Evolutionary conservation across 2,329 filamentous ascomycete genomes (phyloP).

Genomic region (Didymella glomerata): DNA sequence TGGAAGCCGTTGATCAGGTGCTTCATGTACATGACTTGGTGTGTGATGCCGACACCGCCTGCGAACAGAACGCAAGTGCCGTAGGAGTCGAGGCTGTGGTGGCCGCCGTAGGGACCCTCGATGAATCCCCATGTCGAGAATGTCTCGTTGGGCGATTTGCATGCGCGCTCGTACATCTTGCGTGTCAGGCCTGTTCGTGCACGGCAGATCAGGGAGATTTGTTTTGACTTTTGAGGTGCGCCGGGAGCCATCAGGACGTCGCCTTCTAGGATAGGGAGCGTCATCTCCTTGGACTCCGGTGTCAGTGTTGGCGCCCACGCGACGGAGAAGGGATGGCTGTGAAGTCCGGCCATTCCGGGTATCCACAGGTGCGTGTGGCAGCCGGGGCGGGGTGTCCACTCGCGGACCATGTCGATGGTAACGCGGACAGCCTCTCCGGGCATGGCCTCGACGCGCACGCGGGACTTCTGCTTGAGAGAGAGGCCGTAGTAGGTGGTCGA

Average conservation of each 20-base stretch:
- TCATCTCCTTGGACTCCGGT: slow-evolving; percentile 45
- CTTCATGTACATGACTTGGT: slow-evolving; percentile 78
- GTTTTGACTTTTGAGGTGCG: slow-evolving; percentile 45
- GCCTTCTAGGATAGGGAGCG: slow-evolving; percentile 45
- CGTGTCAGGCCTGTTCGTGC: slow-evolving; percentile 78
- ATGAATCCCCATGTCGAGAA: slow-evolving; percentile 72
- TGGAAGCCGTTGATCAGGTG: slow-evolving; percentile 74
- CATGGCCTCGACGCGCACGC: slow-evolving; percentile 65
- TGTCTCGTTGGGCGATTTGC: slow-evolving; percentile 65
- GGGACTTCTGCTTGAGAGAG: slow-evolving; percentile 59
- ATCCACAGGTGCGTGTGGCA: slow-evolving; percentile 69
- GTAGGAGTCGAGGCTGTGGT: slow-evolving; percentile 76
- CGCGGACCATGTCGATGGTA: slow-evolving; percentile 66
- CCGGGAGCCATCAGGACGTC: slow-evolving; percentile 33
- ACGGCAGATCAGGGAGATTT: slow-evolving; percentile 76
- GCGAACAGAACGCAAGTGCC: slow-evolving; percentile 82
- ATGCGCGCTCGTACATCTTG: slow-evolving; percentile 72
- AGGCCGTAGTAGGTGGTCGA: slow-evolving; percentile 64
- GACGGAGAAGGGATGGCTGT: slow-evolving; percentile 60
- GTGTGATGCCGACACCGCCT: slow-evolving; percentile 81
- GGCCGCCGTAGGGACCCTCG: slow-evolving; percentile 79
- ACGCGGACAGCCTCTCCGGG: slow-evolving; percentile 68
- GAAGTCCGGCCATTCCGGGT: slow-evolving; percentile 55
- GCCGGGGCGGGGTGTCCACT: slow-evolving; percentile 63
- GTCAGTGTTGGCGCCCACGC: slow-evolving; percentile 55